Evolutionary conservation across 345 rosid species (phyloP).

Genomic region (Litchi chinensis): DNA sequence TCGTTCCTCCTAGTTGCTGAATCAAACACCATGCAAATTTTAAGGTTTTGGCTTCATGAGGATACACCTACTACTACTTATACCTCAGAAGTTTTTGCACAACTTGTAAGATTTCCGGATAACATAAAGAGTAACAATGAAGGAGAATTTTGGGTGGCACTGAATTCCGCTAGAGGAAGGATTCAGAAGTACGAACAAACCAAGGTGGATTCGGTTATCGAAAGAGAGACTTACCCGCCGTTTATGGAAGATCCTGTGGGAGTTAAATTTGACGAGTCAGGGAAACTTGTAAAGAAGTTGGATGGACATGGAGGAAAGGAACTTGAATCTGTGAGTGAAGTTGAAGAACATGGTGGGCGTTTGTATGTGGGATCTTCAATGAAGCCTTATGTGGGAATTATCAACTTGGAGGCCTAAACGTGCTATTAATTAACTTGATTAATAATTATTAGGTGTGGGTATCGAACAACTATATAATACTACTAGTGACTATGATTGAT

Average conservation of each 20-base stretch:
- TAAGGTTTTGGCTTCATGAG: conserved; percentile 23
- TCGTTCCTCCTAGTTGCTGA: conserved; percentile 47
- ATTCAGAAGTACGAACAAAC: background rate
- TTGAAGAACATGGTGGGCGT: conserved; percentile 31
- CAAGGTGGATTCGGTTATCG: background rate
- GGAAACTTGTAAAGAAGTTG: conserved; percentile 30
- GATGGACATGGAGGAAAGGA: conserved; percentile 31
- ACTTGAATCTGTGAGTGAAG: conserved; percentile 46
- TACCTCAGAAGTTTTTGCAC: conserved; percentile 18
- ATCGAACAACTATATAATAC: no score
- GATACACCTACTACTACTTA: background rate
- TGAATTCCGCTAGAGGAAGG: conserved; percentile 43
- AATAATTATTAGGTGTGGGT: no score
- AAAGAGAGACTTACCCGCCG: conserved; percentile 1
- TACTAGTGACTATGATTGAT: no score
- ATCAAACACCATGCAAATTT: conserved; percentile 22
- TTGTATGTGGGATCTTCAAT: conserved; percentile 47
- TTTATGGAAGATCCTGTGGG: conserved; percentile 39
- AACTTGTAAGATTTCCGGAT: conserved; percentile 40
- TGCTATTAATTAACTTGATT: no score
- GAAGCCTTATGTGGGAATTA: conserved; percentile 35
- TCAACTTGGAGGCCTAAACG: background rate
- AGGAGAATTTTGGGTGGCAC: conserved; percentile 71
- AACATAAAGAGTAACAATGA: conserved; percentile 40
- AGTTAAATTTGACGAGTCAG: conserved; percentile 30